These are phyloP conservation scores for Eucalyptus caleyi DNA, from an alignment of 345 rosid species.

Conservation along the genomic window DNA sequence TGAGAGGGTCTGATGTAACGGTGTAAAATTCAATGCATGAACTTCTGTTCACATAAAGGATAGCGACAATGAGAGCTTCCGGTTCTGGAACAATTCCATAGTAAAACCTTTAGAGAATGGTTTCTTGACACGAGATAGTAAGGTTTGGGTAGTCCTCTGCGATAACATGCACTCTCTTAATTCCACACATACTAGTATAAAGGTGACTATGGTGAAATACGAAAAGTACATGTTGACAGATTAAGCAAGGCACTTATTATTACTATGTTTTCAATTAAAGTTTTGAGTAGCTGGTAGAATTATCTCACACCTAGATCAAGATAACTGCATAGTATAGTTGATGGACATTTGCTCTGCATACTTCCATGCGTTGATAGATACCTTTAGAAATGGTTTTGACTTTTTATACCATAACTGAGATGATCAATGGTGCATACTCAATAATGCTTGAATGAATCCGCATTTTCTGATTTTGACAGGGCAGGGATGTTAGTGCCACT, in stretches of 20 bases:
- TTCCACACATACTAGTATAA: not conserved
- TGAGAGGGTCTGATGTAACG: not conserved
- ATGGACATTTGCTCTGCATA: not conserved
- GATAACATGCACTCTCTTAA: not conserved
- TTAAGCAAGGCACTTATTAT: not conserved
- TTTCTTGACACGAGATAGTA: not conserved
- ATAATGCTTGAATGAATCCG: not conserved
- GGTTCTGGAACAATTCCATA: not conserved
- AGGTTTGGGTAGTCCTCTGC: not conserved
- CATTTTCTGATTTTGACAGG: conserved; percentile 18
- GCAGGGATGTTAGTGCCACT: conserved; percentile 15
- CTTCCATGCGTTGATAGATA: not conserved
- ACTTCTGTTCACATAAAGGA: not conserved
- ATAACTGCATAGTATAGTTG: not conserved
- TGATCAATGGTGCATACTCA: not conserved
- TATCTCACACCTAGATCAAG: not conserved
- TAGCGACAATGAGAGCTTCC: not conserved
- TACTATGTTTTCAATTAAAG: not conserved
- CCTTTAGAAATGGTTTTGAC: not conserved
- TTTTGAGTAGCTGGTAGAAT: not conserved
- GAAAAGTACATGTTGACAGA: not conserved
- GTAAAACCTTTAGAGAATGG: not conserved
- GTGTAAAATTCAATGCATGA: not conserved
- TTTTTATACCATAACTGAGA: not conserved
- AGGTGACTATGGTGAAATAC: not conserved